Conservation (phyloP, 106 monocot species). For the Iris macrosiphon region DNA sequence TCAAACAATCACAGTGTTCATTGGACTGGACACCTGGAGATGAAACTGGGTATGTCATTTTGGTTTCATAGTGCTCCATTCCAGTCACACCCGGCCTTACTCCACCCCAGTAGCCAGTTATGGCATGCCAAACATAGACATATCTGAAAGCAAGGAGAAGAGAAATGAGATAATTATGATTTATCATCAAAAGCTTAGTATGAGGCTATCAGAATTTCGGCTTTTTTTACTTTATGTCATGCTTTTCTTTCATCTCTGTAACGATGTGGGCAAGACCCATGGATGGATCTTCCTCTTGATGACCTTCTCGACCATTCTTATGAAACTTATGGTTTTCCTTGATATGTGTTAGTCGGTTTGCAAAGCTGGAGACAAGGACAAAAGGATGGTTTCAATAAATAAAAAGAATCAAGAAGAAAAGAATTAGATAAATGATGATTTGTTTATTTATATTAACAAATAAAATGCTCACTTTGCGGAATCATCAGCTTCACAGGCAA, state of each 20-base stretch:
- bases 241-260: constrained; percentile 49
- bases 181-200: neutral
- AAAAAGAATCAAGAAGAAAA: neutral
- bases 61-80: constrained; percentile 64
- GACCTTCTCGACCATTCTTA: constrained; percentile 35
- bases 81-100: constrained; percentile 38
- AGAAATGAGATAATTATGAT: neutral
- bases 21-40: constrained; percentile 57
- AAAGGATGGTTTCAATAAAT: too few relatives aligned
- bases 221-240: constrained; percentile 37
- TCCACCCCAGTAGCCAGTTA: constrained; percentile 83
- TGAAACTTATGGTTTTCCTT: constrained; percentile 83
- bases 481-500: constrained; percentile 34
- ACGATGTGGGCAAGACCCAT: constrained; percentile 45
- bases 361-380: constrained; percentile 39
- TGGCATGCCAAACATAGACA: constrained; percentile 76
- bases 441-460: too few relatives aligned
- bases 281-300: constrained; percentile 42
- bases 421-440: neutral
- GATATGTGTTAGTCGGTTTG: constrained; percentile 54
- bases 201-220: neutral
- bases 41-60: constrained; percentile 44
- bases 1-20: constrained; percentile 29
- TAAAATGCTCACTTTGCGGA: constrained; percentile 44
- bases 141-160: constrained; percentile 19